Evolutionary conservation across 768 basidiomycete genomes (phyloP), one percentile per base, ranked within the genome.

Genomic region (Lactarius hatsudake): DNA sequence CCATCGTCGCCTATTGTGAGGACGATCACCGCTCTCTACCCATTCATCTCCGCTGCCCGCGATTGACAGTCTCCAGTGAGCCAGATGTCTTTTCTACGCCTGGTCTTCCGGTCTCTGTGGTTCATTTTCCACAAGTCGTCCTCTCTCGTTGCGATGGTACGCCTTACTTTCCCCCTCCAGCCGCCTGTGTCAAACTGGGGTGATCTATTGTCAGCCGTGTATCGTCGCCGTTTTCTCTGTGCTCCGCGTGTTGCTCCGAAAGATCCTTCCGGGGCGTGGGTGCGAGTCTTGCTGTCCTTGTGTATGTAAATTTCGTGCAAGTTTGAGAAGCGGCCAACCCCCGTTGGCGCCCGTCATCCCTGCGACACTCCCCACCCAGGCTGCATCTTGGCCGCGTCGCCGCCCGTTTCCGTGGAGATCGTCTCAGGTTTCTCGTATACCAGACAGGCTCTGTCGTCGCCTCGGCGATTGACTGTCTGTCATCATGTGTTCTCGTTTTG

Each of bases 401-500:
- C 48, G 61, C 12, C 45, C 61, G 23, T 55, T 62, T 45, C 28
- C 51, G 20, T 23, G 62, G 61, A 59, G 57, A 34, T 38, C 58
- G 23, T 36, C 59, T 20, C 66, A 45, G 30, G 59, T 69, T 17
- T 69, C 69, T 62, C 66, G 69, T 42, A 68, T 69, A 17, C 69
- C 69, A n/a, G 66, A 69, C 43, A 43, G 69, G 57, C 69, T 69
- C 60, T 69, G 66, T 36, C 34, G 43, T 42, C 56, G 58, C 28
- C 12, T 51, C 20, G 66, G 59, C 1, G 53, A 63, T 26, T 68
- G 59, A 61, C 17, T 36, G 12, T 5, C 17, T 36, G 12, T 5
- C 40, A 13, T 26, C 28, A 42, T 40, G 36, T 10, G 34, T 57
- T 61, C 45, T 59, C 51, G 7, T 48, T 9, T 15, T 51, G 56